phyloP scores from a whole-genome alignment of 2,329 filamentous ascomycete genomes.

The Ascochyta fabae region DNA sequence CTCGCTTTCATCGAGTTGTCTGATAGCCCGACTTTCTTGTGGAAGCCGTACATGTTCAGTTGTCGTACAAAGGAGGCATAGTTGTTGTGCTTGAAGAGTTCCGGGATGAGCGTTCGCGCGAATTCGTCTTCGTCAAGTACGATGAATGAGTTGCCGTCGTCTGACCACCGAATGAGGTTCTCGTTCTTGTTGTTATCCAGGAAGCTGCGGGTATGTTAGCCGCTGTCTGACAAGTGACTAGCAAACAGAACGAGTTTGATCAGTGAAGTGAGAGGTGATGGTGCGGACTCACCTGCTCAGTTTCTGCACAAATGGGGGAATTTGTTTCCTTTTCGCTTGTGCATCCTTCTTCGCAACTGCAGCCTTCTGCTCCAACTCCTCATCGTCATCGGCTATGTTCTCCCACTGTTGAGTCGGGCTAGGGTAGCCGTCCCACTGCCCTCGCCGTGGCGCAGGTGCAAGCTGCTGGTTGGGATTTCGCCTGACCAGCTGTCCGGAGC shows the following conservation, averaged over 20 bases:
- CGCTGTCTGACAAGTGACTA: not conserved
- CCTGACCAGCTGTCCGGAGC: slow-evolving; percentile 54
- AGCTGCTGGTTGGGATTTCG: slow-evolving; percentile 56
- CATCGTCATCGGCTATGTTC: slow-evolving; percentile 72
- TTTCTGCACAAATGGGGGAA: slow-evolving; percentile 97
- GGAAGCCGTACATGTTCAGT: slow-evolving; percentile 65
- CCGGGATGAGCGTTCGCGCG: slow-evolving; percentile 74
- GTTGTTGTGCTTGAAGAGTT: slow-evolving; percentile 81
- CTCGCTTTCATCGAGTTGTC: slow-evolving; percentile 98
- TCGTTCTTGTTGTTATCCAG: slow-evolving; percentile 92
- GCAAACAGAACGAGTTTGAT: not conserved
- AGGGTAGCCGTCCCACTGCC: slow-evolving; percentile 50
- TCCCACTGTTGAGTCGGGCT: slow-evolving; percentile 56
- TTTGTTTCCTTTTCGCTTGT: slow-evolving; percentile 89
- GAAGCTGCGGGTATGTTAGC: slow-evolving; percentile 67
- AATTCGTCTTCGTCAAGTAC: slow-evolving; percentile 95
- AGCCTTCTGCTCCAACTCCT: slow-evolving; percentile 80
- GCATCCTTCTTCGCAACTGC: slow-evolving; percentile 85
- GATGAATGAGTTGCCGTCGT: slow-evolving; percentile 94
- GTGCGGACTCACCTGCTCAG: slow-evolving; percentile 78
- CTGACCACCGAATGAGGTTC: slow-evolving; percentile 95
- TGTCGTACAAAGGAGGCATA: slow-evolving; percentile 79
- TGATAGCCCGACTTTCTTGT: slow-evolving; percentile 71
- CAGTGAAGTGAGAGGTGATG: slow-evolving; percentile 3
- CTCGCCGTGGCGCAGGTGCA: slow-evolving; percentile 44